A percentile compares a stretch with the other conserved stretches of the same genome.
phyloP scores from a whole-genome alignment of 495 filamentous ascomycete genomes.

The Letharia columbiana region DNA sequence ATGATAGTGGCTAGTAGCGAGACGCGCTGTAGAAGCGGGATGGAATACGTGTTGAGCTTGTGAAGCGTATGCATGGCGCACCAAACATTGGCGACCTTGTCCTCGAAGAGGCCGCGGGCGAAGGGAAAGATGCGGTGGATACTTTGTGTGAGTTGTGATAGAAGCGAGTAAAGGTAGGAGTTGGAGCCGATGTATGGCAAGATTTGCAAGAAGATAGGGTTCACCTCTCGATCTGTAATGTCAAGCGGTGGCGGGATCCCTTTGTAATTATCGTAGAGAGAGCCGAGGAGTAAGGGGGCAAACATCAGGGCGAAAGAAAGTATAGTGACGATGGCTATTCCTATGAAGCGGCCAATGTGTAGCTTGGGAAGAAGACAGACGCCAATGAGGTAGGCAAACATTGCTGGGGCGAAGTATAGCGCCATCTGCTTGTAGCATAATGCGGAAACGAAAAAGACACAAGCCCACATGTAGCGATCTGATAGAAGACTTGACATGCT shows the following conservation, averaged over 20 bases:
- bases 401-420: constrained; percentile 84
- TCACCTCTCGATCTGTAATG: constrained; percentile 30
- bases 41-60: constrained; percentile 59
- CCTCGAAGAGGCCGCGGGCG: constrained; percentile 87
- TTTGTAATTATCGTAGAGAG: constrained; percentile 47
- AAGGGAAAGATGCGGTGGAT: constrained; percentile 92
- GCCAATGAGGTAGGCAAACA: constrained; percentile 87
- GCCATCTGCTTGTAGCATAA: constrained; percentile 99
- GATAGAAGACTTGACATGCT: constrained; percentile 83
- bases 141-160: constrained; percentile 71
- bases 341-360: constrained; percentile 58
- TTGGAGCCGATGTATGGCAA: constrained; percentile 51
- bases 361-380: constrained; percentile 69
- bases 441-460: constrained; percentile 87
- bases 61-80: constrained; percentile 81
- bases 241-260: constrained; percentile 43
- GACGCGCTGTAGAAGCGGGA: constrained; percentile 56
- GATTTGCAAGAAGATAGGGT: constrained; percentile 49
- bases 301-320: constrained; percentile 67
- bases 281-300: constrained; percentile 60
- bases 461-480: constrained; percentile 75
- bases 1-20: constrained; percentile 67
- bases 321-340: constrained; percentile 63
- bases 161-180: constrained; percentile 57
- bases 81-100: constrained; percentile 98